These are phyloP conservation scores for Daedaleopsis nitida DNA, from an alignment of 768 basidiomycete genomes.

Conservation along the genomic window DNA sequence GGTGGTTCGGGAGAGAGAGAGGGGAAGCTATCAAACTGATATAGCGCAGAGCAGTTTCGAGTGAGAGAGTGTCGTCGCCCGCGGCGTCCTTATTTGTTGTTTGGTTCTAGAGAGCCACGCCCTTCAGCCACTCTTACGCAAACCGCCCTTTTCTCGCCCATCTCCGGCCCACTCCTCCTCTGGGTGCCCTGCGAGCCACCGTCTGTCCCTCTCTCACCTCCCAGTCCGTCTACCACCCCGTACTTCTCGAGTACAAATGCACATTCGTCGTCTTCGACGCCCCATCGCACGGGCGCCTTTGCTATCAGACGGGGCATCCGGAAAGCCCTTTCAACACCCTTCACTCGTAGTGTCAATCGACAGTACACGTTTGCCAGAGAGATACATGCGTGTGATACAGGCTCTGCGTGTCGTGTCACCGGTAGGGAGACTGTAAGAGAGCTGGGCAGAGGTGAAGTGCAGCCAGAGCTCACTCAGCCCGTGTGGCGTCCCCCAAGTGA, in stretches of 20 bases:
- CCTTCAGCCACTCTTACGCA: slow-evolving; percentile 29
- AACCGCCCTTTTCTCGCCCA: slow-evolving; percentile 23
- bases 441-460: background rate
- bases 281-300: slow-evolving; percentile 3
- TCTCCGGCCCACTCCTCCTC: slow-evolving; percentile 5
- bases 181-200: background rate
- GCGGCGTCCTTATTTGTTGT: slow-evolving; percentile 34
- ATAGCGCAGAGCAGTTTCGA: slow-evolving; percentile 31
- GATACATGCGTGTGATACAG: slow-evolving; percentile 4
- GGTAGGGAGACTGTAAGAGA: background rate
- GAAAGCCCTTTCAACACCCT: slow-evolving; percentile 5
- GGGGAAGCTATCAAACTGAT: slow-evolving; percentile 32
- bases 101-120: slow-evolving; percentile 33
- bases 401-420: background rate
- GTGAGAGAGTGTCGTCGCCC: slow-evolving; percentile 32
- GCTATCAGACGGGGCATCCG: background rate
- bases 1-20: slow-evolving; percentile 42
- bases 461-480: background rate
- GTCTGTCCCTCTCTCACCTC: background rate
- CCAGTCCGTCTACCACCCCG: background rate
- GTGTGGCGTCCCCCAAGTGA: background rate
- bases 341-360: slow-evolving; percentile 11
- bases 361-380: slow-evolving; percentile 7
- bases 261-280: background rate
- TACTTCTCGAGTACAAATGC: background rate